Percentiles rank a stretch among this genome's conserved stretches.
Conservation (phyloP, 2,329 filamentous ascomycete species). For the Phialophora chinensis region DNA sequence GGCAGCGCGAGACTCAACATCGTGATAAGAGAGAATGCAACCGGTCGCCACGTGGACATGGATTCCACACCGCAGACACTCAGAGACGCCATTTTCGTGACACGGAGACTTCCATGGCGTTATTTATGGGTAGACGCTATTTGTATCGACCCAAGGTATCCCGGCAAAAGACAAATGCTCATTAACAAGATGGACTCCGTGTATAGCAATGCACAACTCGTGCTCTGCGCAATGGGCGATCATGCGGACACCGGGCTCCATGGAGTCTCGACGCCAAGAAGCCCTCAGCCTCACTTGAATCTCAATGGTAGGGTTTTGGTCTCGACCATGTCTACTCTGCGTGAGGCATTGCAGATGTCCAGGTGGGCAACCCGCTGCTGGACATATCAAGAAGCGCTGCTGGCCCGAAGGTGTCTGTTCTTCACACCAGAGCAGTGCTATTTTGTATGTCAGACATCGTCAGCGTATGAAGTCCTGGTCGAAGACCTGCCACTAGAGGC, state of each 20-base stretch:
- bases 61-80: background rate
- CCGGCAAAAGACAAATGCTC: background rate
- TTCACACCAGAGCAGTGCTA: conserved; percentile 23
- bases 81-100: conserved; percentile 2
- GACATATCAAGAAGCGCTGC: conserved; percentile 20
- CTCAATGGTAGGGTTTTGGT: background rate
- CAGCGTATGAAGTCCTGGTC: conserved; percentile 8
- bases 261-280: conserved; percentile 1
- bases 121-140: conserved; percentile 8
- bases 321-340: conserved; percentile 11
- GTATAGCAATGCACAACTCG: conserved; percentile 7
- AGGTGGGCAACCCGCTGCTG: conserved; percentile 19
- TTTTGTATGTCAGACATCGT: conserved; percentile 11
- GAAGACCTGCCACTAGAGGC: conserved; percentile 1
- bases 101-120: background rate
- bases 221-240: conserved; percentile 6
- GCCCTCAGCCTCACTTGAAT: background rate
- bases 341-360: conserved; percentile 1
- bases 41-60: background rate
- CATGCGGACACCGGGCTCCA: background rate
- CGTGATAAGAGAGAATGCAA: background rate
- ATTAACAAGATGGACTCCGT: conserved; percentile 11
- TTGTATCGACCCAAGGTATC: conserved; percentile 4
- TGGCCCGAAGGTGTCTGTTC: conserved; percentile 22
- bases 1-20: background rate